Percentiles rank a stretch among this genome's conserved stretches.
These are phyloP conservation scores for Aschersonia sp. DNA, from an alignment of 2,329 filamentous ascomycete species.

Conservation along the genomic window DNA sequence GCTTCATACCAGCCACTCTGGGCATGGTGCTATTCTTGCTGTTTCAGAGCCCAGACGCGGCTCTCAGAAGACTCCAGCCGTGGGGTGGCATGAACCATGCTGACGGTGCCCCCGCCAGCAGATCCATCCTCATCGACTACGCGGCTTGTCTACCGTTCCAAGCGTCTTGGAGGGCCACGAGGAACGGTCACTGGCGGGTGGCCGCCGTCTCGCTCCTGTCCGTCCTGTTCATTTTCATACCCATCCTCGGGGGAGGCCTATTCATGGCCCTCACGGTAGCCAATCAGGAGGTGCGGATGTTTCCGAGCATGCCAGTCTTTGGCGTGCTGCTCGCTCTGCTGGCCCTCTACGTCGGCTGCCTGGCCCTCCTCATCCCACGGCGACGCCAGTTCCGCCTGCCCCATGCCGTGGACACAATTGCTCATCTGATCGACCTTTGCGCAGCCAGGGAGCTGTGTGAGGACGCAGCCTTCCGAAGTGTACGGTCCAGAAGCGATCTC, in stretches of 20 bases:
- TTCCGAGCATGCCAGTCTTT: conserved; percentile 59
- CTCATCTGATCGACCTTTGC: conserved; percentile 65
- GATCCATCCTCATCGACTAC: conserved; percentile 57
- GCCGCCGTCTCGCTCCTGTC: conserved; percentile 46
- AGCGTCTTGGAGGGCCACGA: conserved; percentile 39
- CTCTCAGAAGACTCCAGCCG: conserved; percentile 51
- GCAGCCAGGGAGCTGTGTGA: conserved; percentile 56
- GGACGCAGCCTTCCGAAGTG: conserved; percentile 59
- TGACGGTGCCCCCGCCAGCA: conserved; percentile 45
- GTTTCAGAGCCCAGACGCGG: conserved; percentile 52
- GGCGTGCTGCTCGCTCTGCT: conserved; percentile 60
- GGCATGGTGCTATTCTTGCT: conserved; percentile 53
- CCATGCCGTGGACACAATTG: conserved; percentile 56
- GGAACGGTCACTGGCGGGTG: conserved; percentile 50
- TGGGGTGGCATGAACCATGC: conserved; percentile 47
- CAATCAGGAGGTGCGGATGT: conserved; percentile 43
- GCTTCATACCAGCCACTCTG: conserved; percentile 55
- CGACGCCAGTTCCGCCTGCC: conserved; percentile 52
- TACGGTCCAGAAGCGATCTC: conserved; percentile 53
- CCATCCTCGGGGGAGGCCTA: conserved; percentile 52
- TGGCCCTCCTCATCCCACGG: conserved; percentile 46
- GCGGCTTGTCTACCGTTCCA: conserved; percentile 49
- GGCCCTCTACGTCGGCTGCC: conserved; percentile 50
- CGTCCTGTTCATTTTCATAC: conserved; percentile 45
- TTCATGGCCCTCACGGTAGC: conserved; percentile 58